A percentile compares a stretch with the other conserved stretches of the same genome.
Evolutionary conservation across 768 basidiomycete genomes (phyloP).

Genomic region (Rhodotorula toruloides): DNA sequence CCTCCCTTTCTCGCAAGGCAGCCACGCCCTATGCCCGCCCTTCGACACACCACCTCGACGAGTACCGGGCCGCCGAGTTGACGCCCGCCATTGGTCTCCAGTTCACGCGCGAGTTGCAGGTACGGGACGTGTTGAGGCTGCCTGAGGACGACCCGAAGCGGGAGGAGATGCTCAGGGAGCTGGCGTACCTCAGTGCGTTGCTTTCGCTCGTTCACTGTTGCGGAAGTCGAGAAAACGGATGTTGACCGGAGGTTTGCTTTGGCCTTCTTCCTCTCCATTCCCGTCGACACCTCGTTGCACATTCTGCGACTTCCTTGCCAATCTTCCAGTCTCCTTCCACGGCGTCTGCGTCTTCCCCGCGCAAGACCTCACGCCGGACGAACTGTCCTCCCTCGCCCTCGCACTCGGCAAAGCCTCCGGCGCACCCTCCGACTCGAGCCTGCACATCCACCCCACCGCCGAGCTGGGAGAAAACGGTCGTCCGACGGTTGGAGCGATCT

Average conservation of each 20-base stretch:
- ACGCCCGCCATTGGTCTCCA: conserved; percentile 26
- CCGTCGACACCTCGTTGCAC: not conserved
- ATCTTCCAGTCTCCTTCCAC: conserved; percentile 42
- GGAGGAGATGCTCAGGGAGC: conserved; percentile 23
- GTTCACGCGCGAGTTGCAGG: conserved; percentile 18
- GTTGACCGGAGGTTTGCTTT: not conserved
- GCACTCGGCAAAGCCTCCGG: conserved; percentile 42
- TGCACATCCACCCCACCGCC: conserved; percentile 44
- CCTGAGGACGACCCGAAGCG: conserved; percentile 15
- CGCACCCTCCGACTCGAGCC: conserved; percentile 40
- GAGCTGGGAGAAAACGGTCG: conserved; percentile 41
- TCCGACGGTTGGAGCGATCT: conserved; percentile 43
- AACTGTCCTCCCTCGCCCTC: conserved; percentile 43
- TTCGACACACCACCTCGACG: conserved; percentile 5
- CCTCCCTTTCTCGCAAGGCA: not conserved
- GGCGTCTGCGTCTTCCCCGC: conserved; percentile 47
- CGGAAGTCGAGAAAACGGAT: too few species aligned
- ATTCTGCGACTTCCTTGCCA: not conserved
- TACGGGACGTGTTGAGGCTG: conserved; percentile 17
- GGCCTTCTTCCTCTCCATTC: not conserved
- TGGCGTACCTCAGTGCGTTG: conserved; percentile 30
- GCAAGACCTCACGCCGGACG: conserved; percentile 43
- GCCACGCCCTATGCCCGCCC: conserved; percentile 15
- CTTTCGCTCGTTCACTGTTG: not conserved
- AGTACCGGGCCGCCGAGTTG: not conserved